A percentile compares a stretch with the other conserved stretches of the same genome.
Evolutionary conservation across 2,329 filamentous ascomycete species (phyloP).

Genomic region (Hawksworthiomyces lignivorus): DNA sequence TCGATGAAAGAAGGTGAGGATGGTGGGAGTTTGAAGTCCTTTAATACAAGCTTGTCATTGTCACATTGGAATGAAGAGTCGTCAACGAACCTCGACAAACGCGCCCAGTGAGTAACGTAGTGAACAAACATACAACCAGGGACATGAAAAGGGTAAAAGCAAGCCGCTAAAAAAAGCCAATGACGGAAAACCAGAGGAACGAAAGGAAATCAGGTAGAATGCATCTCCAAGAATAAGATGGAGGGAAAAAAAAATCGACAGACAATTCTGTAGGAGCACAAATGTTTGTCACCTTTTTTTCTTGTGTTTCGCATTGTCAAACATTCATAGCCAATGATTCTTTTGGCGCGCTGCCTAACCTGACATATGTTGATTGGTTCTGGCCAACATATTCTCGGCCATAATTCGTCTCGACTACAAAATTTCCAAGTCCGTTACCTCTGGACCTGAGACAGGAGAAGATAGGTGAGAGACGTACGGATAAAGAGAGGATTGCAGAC

Average conservation of each 20-base stretch:
- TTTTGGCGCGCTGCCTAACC: conserved; percentile 11
- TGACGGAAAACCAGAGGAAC: background rate
- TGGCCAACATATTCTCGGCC: too few relatives aligned
- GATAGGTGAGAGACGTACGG: background rate
- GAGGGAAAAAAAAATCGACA: background rate
- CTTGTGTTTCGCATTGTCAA: conserved; percentile 15
- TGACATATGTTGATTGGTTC: too few relatives aligned
- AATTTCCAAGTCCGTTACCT: too few relatives aligned
- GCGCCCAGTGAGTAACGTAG: background rate
- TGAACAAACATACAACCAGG: conserved; percentile 1
- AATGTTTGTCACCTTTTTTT: too few relatives aligned
- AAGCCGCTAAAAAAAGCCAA: too few relatives aligned
- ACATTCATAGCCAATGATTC: conserved; percentile 12
- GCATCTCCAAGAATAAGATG: background rate
- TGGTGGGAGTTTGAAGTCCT: background rate
- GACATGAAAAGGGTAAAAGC: too few relatives aligned
- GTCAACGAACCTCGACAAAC: too few relatives aligned
- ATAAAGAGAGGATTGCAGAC: too few relatives aligned
- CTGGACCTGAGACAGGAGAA: conserved; percentile 2
- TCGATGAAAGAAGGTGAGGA: background rate
- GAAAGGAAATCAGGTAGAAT: background rate
- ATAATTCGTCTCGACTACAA: too few relatives aligned
- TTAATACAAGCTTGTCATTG: conserved; percentile 9
- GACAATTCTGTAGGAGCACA: too few relatives aligned
- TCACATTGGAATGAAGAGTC: too few relatives aligned